Evolutionary conservation across 2,329 filamentous ascomycete species (phyloP), one percentile per base, ranked within the genome.

Genomic region (Boeremia lycopersici): DNA sequence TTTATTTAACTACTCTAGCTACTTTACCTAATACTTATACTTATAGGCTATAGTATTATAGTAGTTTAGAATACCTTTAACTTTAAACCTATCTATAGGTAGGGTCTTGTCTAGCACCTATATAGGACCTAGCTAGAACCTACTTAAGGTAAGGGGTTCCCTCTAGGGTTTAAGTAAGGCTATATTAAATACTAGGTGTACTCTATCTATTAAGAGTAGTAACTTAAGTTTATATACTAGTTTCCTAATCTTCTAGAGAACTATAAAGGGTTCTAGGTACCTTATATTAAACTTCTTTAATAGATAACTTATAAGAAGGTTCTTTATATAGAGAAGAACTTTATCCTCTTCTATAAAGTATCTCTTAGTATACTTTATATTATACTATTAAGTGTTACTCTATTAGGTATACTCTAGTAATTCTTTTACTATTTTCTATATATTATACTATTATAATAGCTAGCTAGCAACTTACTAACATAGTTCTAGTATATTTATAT

Each of bases 281-380:
- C 15, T 17, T 31, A 17, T 19, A 23, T 43, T 43, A 43, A 43
- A 43, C 40, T 30, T 43, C 40, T 43, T 43, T 43, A 30, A 43
- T 17, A n/a, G 12, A 31, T 19, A 31, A 2, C 9, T 43, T 17
- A 6, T 30, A 17, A 31, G 26, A 30, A 43, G 28, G 28, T 43
- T 43, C 33, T 72, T 71, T 23, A 17, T n/a, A 19, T 11, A n/a
- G 29, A 41, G 38, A n/a, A 43, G 30, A 4, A 43, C 40, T 17
- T 43, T 4, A 31, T 43, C 40, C 13, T 28, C n/a, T 43, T 46
- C 29, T 29, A 13, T 13, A 35, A 46, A 46, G 11, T 46, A 17
- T 46, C 13, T 4, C 29, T 35, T n/a, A 46, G 43, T 35, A 19
- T 28, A 31, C 40, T 43, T 43, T 31, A 28, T 31, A n/a, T 43